phyloP scores from a whole-genome alignment of 2,329 filamentous ascomycete genomes.

The Tolypocladium ophioglossoides region DNA sequence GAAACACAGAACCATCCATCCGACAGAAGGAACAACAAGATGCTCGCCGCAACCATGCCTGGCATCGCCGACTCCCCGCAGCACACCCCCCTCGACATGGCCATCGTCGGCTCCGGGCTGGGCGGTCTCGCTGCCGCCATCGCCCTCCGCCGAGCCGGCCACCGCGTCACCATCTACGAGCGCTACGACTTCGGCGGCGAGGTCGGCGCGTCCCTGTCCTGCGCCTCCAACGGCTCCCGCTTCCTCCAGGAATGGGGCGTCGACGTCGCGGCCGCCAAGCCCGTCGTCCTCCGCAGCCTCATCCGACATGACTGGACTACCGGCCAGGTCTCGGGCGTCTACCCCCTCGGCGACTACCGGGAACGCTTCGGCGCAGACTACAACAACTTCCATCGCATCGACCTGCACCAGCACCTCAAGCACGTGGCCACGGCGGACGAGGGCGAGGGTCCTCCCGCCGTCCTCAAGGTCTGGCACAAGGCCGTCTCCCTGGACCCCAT shows the following conservation, averaged over 20 bases:
- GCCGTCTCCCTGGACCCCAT: slow-evolving; percentile 38
- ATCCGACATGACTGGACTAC: slow-evolving; percentile 56
- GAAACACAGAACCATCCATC: not conserved
- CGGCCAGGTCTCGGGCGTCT: slow-evolving; percentile 47
- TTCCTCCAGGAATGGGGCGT: slow-evolving; percentile 55
- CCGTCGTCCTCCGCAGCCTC: slow-evolving; percentile 47
- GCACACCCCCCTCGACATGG: slow-evolving; percentile 18
- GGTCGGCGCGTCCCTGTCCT: slow-evolving; percentile 51
- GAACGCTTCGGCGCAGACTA: slow-evolving; percentile 49
- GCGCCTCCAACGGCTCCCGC: slow-evolving; percentile 53
- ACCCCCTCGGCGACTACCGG: slow-evolving; percentile 50
- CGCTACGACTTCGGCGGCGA: slow-evolving; percentile 52
- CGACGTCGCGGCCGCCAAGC: slow-evolving; percentile 46
- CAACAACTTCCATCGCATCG: slow-evolving; percentile 54
- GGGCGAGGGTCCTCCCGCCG: slow-evolving; percentile 40
- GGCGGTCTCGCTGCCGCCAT: slow-evolving; percentile 28
- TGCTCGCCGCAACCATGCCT: not conserved
- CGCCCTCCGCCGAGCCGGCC: slow-evolving; percentile 28
- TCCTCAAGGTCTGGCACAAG: slow-evolving; percentile 41
- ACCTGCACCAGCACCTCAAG: slow-evolving; percentile 52
- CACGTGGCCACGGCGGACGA: slow-evolving; percentile 37
- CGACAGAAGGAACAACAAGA: not conserved
- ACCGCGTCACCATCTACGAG: slow-evolving; percentile 47
- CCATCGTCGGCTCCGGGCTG: slow-evolving; percentile 27
- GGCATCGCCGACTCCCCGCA: not conserved